Percentiles rank a stretch among this genome's conserved stretches.
Conservation (phyloP, 169 alveolate genomes). For the Theileria sp. region DNA sequence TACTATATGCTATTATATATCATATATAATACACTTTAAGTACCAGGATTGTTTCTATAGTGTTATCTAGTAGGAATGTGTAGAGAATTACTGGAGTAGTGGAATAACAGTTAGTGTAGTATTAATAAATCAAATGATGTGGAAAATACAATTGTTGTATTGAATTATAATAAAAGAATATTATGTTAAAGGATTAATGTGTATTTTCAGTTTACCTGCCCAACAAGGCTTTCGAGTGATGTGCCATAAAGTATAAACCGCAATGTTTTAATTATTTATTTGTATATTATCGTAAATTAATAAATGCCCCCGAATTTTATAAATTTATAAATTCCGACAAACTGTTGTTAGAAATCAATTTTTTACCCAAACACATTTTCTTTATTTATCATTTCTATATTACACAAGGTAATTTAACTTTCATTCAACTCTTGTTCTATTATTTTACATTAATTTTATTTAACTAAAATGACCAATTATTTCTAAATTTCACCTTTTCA, state of each 20-base stretch:
- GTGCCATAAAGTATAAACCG: background rate
- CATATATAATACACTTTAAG: background rate
- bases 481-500: background rate
- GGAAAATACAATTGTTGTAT: background rate
- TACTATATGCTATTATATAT: background rate
- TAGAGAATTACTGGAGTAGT: background rate
- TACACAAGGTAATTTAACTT: constrained; percentile 3
- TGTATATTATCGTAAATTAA: constrained; percentile 15
- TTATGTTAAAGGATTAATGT: background rate
- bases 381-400: background rate
- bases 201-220: background rate
- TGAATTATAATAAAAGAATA: background rate
- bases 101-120: background rate
- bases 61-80: background rate
- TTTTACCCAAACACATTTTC: constrained; percentile 4
- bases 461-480: background rate
- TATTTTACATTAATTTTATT: background rate
- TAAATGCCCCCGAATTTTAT: background rate
- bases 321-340: background rate
- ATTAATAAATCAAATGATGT: background rate
- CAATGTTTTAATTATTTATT: background rate
- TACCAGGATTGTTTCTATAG: background rate
- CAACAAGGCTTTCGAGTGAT: background rate
- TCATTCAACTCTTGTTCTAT: background rate
- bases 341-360: background rate